Base-by-base conservation (phyloP, 169 alveolate species). In the Babesia gibsoni region DNA sequence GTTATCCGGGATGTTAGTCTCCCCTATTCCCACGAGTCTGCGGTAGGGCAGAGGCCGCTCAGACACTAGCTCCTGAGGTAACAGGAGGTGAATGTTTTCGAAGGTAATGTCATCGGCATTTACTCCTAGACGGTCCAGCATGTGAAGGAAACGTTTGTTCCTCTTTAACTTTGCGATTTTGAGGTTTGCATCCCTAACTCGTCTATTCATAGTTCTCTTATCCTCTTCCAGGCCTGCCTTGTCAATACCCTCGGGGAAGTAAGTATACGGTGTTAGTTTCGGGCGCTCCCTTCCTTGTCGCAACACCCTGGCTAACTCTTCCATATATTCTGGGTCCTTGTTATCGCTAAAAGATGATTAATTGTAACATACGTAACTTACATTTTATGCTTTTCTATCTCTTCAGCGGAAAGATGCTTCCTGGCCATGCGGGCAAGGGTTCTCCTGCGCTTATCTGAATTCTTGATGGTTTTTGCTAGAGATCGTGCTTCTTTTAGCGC, bases 241-340 rank as follows among this genome's bases (percentile, higher is more conserved):
- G 56, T 52, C 79, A 0, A 64, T 64, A n/a, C 84, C 84, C 63
- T 74, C 84, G 8, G 77, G 79, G 72, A 22, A 74, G 35, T 74
- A 74, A 8, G 84, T 73, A 46, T 61, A 74, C 46, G 67, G 67
- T 16, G 36, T 59, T 29, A 43, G 35, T 36, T 45, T 37, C 14
- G 64, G 72, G n/a, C 65, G 59, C 37, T 20, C 29, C 37, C 20
- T 52, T 18, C 67, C 67, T 14, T 2, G 23, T 9, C 77, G 52
- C 53, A 66, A 33, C 32, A 66, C 4, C 5, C 43, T 29, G 12
- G 41, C 77, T 53, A 52, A 5, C 67, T 54, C 67, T 32, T 66
- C 77, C 77, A 66, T 66, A 23, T 48, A 32, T 22, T 33, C 67
- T n/a, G 33, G 43, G 27, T 66, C 67, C 20, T 41, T 27, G 48